Evolutionary conservation across 139 green algal species (phyloP).

Genomic region (Tetradesmus obliquus): DNA sequence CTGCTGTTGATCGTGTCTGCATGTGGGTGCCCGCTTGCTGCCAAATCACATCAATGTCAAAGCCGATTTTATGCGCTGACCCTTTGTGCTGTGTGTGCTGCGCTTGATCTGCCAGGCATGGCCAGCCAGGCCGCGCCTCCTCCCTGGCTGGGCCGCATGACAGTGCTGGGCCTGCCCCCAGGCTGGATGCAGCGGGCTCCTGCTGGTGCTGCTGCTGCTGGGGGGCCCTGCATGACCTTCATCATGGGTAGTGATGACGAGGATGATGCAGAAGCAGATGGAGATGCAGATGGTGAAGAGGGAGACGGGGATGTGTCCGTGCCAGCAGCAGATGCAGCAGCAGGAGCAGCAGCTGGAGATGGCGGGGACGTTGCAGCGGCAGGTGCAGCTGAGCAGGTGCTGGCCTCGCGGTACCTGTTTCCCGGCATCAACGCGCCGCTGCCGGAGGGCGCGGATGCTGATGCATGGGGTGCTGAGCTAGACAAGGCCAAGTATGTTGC

Average conservation of each 20-base stretch:
- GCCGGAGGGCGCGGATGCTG: slow-evolving; percentile 7
- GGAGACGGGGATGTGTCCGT: not conserved
- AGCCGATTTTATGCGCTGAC: not conserved
- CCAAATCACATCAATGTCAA: not conserved
- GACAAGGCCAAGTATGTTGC: not conserved
- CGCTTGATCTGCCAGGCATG: slow-evolving; percentile 37
- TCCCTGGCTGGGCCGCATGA: slow-evolving; percentile 39
- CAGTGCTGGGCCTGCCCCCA: slow-evolving; percentile 33
- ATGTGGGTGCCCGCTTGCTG: not conserved
- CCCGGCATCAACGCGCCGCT: slow-evolving; percentile 30
- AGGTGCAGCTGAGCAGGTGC: not conserved
- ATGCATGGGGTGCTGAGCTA: slow-evolving; percentile 6
- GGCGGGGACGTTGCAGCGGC: not conserved
- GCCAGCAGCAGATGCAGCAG: not conserved
- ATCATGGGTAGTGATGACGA: slow-evolving; percentile 6
- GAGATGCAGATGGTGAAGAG: not conserved
- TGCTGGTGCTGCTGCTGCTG: slow-evolving; percentile 4
- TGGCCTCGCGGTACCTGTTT: not conserved
- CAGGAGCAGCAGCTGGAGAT: not conserved
- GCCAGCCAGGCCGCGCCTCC: not conserved
- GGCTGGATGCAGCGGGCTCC: not conserved
- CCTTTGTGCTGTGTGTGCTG: not conserved
- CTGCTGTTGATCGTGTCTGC: too few relatives aligned
- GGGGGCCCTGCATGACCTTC: not conserved
- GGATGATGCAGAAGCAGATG: not conserved